phyloP scores from a whole-genome alignment of 805 yeast genomes.

The Starmerella apicola region DNA sequence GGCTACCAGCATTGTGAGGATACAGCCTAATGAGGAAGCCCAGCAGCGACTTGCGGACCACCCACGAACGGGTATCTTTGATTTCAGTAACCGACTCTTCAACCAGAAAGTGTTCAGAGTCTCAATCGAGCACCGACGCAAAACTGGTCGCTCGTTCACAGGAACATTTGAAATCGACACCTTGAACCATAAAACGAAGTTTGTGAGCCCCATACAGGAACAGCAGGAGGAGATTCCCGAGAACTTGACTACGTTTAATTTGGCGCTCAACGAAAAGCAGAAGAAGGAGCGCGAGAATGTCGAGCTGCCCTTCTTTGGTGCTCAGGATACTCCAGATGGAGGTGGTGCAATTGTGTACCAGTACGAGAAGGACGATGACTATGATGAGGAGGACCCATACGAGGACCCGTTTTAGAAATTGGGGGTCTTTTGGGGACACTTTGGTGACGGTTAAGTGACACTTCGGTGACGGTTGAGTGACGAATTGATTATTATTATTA shows the following conservation, averaged over 20 bases:
- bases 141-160: constrained; percentile 66
- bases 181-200: constrained; percentile 32
- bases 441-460: too few relatives aligned
- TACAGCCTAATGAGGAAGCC: constrained; percentile 34
- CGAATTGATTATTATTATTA: too few relatives aligned
- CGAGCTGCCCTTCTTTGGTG: constrained; percentile 81
- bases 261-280: constrained; percentile 64
- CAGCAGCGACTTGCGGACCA: constrained; percentile 30
- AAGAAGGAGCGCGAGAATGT: constrained; percentile 70
- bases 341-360: constrained; percentile 96
- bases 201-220: constrained; percentile 22
- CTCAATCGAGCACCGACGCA: constrained; percentile 55
- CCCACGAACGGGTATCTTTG: constrained; percentile 26
- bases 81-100: constrained; percentile 25
- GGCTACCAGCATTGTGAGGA: constrained; percentile 61
- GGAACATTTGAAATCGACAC: constrained; percentile 43
- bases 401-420: constrained; percentile 75
- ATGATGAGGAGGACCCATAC: constrained; percentile 95
- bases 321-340: constrained; percentile 46
- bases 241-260: constrained; percentile 76
- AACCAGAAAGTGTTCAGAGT: constrained; percentile 39
- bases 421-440: too few relatives aligned
- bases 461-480: too few relatives aligned
- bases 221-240: constrained; percentile 37
- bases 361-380: constrained; percentile 92